Base-by-base conservation (phyloP, 805 yeast genomes). In the Saturnispora sekii region DNA sequence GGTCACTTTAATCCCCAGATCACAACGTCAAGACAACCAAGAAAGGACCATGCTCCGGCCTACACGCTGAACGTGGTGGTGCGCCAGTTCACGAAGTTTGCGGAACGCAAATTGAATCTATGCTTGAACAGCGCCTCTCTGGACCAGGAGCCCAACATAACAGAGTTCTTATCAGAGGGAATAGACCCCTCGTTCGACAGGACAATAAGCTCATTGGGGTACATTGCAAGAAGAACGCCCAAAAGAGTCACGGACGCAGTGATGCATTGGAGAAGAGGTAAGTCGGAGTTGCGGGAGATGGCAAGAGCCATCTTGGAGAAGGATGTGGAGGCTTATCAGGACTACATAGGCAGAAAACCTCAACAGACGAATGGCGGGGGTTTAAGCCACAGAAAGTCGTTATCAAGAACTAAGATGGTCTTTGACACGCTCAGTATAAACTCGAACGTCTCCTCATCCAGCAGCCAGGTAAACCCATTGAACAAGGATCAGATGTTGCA, bases 181-280 rank as follows among this genome's bases (percentile, higher is more conserved):
- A 79, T 76, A 1, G 97, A 93, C 56, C 80, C 84, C 0, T 76
- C 74, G 16, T 90, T 93, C 59, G 98, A 93, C 62, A 77, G 84
- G 55, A 84, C 88, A 43, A 76, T 94, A 16, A 77, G 78, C 12
- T 84, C 96, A 0, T 66, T 93, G 45, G 98, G 98, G 8, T 85
- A 85, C 59, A 85, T 93, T 33, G 94, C 98, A 1, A 73, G 87
- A 46, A 72, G 81, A 21, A 85, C 87, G 52, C 97, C 97, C 0
- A 89, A 87, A 57, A 95, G 96, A 0, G 96, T 93, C 1, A 88
- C 94, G 31, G 99, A 93, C 61, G 87, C 95, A 6, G 95, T 93
- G 48, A 89, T 93, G 97, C 89, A 85, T 59, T 93, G 99, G 99
- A 74, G 97, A 48, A 86, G 90, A 60, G 78, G 90, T 2, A 93